Base-by-base conservation (phyloP, 2,329 filamentous ascomycete genomes). In the Lasiodiplodia sp. region DNA sequence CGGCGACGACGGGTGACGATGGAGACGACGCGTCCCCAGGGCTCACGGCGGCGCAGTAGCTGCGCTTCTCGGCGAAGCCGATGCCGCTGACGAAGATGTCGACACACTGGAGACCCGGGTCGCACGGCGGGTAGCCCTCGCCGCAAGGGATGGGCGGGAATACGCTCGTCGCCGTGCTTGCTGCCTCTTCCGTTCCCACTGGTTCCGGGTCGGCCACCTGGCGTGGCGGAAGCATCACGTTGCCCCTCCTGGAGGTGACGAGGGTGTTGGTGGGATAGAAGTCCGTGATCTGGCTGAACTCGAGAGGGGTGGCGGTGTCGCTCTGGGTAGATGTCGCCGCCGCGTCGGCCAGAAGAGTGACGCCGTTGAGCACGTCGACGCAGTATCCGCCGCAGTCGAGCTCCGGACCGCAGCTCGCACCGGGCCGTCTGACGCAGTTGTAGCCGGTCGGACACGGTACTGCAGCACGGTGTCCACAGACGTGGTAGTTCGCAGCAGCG, bases 21-120 rank as follows among this genome's bases (percentile, higher is more conserved):
- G 55, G 40, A 7, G 25, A 18, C 2, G 8, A 8, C 16, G 12
- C 18, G 16, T 6, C 21, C 3, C 6, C 23, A 4, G 40, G 38
- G 4, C 7, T 34, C 31, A 16, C 38, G 40, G 23, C 23, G 1
- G 58, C 58, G 40, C 58, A 62, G 58, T 31, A 62, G 28, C 58
- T 62, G 40, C 58, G 58, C 37, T 62, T 62, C 40, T 62, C 40
- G 23, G 58, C 58, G 40, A 62, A 62, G 25, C 58, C 58, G 37
- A 62, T 51, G 25, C 58, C 58, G 25, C n/a, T 34, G 40, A 62
- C 40, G 40, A 34, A 51, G 8, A 49, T 62, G 11, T 37, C 58
- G 18, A 62, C 40, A 40, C 58, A 62, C 5, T 49, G 16, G 25
- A 62, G 10, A 12, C 58, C 58, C 5, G 38, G 25, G 7, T 21